Conservation (phyloP, 169 alveolate genomes). For the Amoebophrya sp. region DNA sequence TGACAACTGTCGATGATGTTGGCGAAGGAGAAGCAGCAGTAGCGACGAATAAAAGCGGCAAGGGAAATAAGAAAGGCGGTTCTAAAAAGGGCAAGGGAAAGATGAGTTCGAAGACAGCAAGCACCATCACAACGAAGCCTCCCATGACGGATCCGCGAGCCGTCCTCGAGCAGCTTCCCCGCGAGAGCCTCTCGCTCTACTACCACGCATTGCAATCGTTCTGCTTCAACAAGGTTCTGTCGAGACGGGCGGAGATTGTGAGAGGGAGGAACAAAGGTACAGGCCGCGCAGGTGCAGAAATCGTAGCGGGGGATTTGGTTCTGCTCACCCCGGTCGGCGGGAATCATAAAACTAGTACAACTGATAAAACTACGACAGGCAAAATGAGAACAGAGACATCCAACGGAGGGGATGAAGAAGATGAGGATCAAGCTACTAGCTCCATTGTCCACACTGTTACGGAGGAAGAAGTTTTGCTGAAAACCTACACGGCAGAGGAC, state of each 20-base stretch:
- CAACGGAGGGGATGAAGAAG: not conserved
- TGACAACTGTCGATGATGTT: too few relatives aligned
- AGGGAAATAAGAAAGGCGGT: not conserved
- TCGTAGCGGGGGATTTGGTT: not conserved
- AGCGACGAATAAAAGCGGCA: not conserved
- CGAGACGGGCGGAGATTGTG: not conserved
- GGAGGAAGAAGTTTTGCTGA: not conserved
- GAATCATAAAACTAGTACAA: not conserved
- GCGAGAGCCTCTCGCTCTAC: not conserved
- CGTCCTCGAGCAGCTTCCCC: conserved; percentile 3
- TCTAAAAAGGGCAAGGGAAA: not conserved
- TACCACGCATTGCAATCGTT: not conserved
- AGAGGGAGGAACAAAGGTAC: not conserved
- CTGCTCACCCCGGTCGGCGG: not conserved
- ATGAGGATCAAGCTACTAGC: not conserved
- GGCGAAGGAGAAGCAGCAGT: too few relatives aligned
- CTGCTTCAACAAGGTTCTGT: not conserved
- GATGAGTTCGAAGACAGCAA: not conserved
- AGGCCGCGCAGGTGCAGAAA: too few relatives aligned
- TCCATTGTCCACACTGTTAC: not conserved
- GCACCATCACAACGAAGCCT: not conserved
- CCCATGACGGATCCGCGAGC: not conserved
- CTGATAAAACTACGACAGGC: not conserved
- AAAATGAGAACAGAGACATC: not conserved
- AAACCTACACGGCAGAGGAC: not conserved